phyloP scores from a whole-genome alignment of 139 green algal genomes.

The Chlamydomonas applanata region DNA sequence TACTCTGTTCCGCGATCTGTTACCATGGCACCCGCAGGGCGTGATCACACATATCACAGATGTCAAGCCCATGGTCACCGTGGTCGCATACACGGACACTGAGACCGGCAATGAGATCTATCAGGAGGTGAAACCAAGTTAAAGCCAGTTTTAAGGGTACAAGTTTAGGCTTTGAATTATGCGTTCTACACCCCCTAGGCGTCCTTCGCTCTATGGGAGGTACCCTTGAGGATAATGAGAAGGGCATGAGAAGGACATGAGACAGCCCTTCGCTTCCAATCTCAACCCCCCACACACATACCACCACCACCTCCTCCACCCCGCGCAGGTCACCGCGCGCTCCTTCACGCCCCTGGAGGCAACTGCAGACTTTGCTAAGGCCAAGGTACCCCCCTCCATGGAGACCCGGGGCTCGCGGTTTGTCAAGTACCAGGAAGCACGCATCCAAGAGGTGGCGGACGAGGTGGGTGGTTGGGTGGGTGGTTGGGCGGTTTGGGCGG shows the following conservation, averaged over 20 bases:
- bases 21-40: too few relatives aligned
- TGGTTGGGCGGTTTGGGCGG: too few relatives aligned
- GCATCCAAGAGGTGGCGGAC: constrained; percentile 61
- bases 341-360: constrained; percentile 80
- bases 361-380: constrained; percentile 39
- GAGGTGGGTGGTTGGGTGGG: constrained; percentile 30
- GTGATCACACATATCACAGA: constrained; percentile 91
- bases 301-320: neutral
- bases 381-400: constrained; percentile 37
- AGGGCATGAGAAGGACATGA: too few relatives aligned
- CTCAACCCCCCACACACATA: neutral
- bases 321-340: constrained; percentile 39
- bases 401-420: constrained; percentile 91
- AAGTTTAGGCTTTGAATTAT: too few relatives aligned
- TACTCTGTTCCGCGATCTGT: too few relatives aligned
- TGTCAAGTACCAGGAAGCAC: constrained; percentile 90
- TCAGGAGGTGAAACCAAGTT: constrained; percentile 88
- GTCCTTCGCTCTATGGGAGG: too few relatives aligned
- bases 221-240: too few relatives aligned
- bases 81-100: constrained; percentile 94
- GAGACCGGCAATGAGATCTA: constrained; percentile 91
- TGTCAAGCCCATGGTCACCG: constrained; percentile 87
- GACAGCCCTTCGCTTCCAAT: too few relatives aligned
- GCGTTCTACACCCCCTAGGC: too few relatives aligned
- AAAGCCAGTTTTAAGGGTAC: too few relatives aligned